Evolutionary conservation across 192 early-diverging fungal genomes (phyloP).

Genomic region (Coemansia reversa): DNA sequence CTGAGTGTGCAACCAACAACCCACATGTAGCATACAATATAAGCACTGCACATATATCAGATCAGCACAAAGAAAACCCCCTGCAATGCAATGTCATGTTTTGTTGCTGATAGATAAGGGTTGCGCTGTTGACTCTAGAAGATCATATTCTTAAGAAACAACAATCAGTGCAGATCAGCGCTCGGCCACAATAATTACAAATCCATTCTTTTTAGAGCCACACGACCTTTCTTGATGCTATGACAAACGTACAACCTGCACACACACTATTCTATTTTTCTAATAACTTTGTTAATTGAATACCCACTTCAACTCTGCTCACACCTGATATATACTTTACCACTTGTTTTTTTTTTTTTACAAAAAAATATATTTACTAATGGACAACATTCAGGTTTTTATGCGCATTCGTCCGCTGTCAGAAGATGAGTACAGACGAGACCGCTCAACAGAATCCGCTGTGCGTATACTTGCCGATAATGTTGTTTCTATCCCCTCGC

Average conservation of each 20-base stretch:
- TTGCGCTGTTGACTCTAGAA: background rate
- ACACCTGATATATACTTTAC: background rate
- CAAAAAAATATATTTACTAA: conserved; percentile 11
- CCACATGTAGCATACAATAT: no score
- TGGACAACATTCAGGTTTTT: conserved; percentile 61
- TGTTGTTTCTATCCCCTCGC: conserved; percentile 53
- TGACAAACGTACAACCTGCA: background rate
- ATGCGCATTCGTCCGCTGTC: conserved; percentile 59
- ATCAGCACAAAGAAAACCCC: no score
- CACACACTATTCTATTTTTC: background rate
- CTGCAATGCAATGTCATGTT: no score
- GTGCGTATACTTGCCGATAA: conserved; percentile 50
- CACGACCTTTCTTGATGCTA: background rate
- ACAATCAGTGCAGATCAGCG: conserved; percentile 1
- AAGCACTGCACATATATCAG: no score
- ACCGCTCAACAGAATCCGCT: conserved; percentile 44
- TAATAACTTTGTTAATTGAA: background rate
- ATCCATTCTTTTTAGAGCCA: background rate
- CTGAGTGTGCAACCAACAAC: no score
- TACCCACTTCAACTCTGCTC: background rate
- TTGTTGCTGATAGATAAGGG: no score
- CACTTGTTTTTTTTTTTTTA: conserved; percentile 2
- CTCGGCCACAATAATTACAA: background rate
- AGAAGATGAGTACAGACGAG: conserved; percentile 45
- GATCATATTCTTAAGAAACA: background rate